Percentiles rank a stretch among this genome's conserved stretches.
Conservation (phyloP, 768 basidiomycete genomes). For the Clathrus columnatus region DNA sequence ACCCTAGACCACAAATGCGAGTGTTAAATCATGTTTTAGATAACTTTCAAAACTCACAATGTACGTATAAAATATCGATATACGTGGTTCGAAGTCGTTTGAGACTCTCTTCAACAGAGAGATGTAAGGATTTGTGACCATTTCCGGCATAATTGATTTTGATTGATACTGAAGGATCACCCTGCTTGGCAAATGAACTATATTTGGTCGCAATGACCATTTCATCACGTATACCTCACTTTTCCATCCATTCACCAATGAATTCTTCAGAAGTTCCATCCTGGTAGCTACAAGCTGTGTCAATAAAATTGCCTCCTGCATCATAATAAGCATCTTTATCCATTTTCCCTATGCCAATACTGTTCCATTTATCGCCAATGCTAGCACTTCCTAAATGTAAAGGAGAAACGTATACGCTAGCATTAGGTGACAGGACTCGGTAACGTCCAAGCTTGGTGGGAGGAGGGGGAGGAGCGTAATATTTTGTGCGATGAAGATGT, state of each 20-base stretch:
- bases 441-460: constrained; percentile 26
- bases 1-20: constrained; percentile 15
- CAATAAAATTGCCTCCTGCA: constrained; percentile 34
- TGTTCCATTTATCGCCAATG: constrained; percentile 18
- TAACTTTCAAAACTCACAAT: constrained; percentile 21
- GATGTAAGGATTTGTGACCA: constrained; percentile 25
- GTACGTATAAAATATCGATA: constrained; percentile 49
- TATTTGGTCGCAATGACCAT: constrained; percentile 28
- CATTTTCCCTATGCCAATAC: constrained; percentile 24
- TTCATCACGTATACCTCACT: constrained; percentile 28
- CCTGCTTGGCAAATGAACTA: constrained; percentile 8
- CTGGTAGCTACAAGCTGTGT: constrained; percentile 33
- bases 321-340: constrained; percentile 31
- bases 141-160: constrained; percentile 36
- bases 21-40: not conserved
- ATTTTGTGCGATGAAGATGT: not conserved
- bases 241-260: constrained; percentile 35
- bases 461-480: constrained; percentile 18
- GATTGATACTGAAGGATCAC: constrained; percentile 17
- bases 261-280: constrained; percentile 28
- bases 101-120: constrained; percentile 29
- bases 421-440: constrained; percentile 15
- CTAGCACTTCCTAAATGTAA: constrained; percentile 22
- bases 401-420: constrained; percentile 22
- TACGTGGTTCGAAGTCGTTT: constrained; percentile 51